Conservation (phyloP, 768 basidiomycete species). For the Russula sp. region DNA sequence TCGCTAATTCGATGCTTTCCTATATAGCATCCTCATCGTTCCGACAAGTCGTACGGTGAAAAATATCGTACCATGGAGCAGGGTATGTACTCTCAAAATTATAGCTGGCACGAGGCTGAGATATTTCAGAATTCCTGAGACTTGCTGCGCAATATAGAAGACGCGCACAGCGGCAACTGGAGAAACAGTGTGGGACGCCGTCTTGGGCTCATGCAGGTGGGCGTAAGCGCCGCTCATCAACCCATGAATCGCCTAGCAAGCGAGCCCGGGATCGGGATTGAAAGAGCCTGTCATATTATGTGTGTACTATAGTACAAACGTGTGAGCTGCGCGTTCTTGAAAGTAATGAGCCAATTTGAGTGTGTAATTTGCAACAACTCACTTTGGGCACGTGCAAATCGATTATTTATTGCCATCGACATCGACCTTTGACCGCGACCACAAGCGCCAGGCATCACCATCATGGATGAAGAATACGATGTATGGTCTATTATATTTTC, state of each 20-base stretch:
- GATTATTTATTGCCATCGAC: slow-evolving; percentile 15
- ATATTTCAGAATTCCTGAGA: slow-evolving; percentile 10
- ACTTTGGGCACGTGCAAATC: slow-evolving; percentile 15
- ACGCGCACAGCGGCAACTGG: slow-evolving; percentile 9
- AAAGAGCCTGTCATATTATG: neutral
- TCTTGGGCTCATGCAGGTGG: slow-evolving; percentile 22
- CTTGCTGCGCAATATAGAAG: slow-evolving; percentile 27
- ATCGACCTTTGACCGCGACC: slow-evolving; percentile 20
- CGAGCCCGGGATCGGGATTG: slow-evolving; percentile 5
- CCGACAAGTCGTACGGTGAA: neutral
- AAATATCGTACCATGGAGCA: slow-evolving; percentile 12
- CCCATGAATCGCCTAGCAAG: neutral
- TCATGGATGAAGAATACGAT: slow-evolving; percentile 99
- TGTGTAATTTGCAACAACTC: neutral
- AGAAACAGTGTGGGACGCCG: slow-evolving; percentile 23
- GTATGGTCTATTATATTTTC: slow-evolving; percentile 36
- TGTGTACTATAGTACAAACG: neutral
- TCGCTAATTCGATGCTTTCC: neutral
- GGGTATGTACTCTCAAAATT: slow-evolving; percentile 1
- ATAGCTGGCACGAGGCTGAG: neutral
- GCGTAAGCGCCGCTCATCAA: slow-evolving; percentile 10
- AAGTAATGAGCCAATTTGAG: neutral
- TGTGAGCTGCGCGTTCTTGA: neutral
- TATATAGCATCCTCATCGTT: slow-evolving; percentile 12
- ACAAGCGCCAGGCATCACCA: slow-evolving; percentile 26